Conservation (phyloP, 139 green algal genomes). For the Tetradesmus lagerheimii region DNA sequence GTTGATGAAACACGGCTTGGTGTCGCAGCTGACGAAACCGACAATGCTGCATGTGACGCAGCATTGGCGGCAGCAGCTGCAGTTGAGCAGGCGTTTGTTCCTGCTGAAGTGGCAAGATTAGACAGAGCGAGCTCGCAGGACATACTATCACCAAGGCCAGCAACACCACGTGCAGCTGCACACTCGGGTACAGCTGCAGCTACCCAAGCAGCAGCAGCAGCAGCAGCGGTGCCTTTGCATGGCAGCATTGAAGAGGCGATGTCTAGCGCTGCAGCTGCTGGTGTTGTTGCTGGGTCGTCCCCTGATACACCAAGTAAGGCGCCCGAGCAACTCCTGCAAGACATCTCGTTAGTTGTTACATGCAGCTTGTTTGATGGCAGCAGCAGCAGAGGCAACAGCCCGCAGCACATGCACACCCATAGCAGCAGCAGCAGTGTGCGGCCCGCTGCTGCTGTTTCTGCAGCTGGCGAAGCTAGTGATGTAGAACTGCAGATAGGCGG, state of each 20-base stretch:
- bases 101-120: not conserved
- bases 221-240: not conserved
- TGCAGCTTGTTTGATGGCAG: conserved; percentile 26
- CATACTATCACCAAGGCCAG: not conserved
- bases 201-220: not conserved
- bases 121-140: not conserved
- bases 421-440: not conserved
- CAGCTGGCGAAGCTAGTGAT: not conserved
- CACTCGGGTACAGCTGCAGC: not conserved
- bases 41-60: not conserved
- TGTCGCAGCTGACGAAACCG: no score
- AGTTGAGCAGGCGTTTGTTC: not conserved
- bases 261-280: not conserved
- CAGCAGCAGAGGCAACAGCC: not conserved
- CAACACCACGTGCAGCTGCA: not conserved
- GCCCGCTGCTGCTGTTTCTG: not conserved
- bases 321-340: not conserved
- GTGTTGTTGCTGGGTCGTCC: not conserved
- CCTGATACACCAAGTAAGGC: not conserved
- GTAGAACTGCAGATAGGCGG: not conserved
- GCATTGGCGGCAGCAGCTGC: not conserved
- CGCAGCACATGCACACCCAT: not conserved
- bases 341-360: conserved; percentile 31
- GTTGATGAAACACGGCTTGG: not conserved
- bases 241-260: not conserved